These are phyloP conservation scores for Phytophthora sojae DNA, from an alignment of 352 stramenopile species.

Conservation along the genomic window DNA sequence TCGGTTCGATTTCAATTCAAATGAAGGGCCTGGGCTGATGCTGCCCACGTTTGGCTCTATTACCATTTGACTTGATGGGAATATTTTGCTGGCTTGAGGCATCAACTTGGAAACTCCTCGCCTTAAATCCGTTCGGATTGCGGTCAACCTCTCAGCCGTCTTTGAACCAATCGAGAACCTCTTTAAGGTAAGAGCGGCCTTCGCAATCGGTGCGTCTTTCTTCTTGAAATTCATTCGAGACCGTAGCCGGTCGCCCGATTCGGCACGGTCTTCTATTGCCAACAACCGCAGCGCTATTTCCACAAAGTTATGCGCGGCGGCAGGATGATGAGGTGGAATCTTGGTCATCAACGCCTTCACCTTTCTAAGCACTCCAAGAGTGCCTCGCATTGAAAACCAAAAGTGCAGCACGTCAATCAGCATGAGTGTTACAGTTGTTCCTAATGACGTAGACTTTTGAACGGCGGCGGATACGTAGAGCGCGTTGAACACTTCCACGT, in stretches of 20 bases:
- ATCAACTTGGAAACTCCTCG: too few species aligned
- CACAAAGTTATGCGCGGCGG: neutral
- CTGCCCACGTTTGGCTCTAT: neutral
- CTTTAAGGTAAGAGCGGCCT: neutral
- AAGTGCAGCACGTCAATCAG: slow-evolving; percentile 6
- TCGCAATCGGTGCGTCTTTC: neutral
- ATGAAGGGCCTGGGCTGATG: neutral
- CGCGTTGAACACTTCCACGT: slow-evolving; percentile 1
- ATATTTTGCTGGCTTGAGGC: too few species aligned
- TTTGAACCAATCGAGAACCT: too few species aligned
- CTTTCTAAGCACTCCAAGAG: neutral
- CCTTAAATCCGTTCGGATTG: too few species aligned
- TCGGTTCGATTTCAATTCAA: neutral
- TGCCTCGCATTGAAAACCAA: slow-evolving; percentile 10
- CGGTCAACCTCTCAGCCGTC: too few species aligned
- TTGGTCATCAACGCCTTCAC: slow-evolving; percentile 1
- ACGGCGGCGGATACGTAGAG: neutral
- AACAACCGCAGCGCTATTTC: slow-evolving; percentile 4
- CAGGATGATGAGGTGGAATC: slow-evolving; percentile 4
- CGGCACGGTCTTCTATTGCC: slow-evolving; percentile 6
- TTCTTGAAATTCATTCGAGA: neutral
- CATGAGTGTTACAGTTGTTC: slow-evolving; percentile 8
- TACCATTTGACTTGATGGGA: too few species aligned
- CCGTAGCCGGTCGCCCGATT: neutral
- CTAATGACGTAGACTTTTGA: neutral